Conservation (phyloP, 2,329 filamentous ascomycete species). For the Colletotrichum sp. region DNA sequence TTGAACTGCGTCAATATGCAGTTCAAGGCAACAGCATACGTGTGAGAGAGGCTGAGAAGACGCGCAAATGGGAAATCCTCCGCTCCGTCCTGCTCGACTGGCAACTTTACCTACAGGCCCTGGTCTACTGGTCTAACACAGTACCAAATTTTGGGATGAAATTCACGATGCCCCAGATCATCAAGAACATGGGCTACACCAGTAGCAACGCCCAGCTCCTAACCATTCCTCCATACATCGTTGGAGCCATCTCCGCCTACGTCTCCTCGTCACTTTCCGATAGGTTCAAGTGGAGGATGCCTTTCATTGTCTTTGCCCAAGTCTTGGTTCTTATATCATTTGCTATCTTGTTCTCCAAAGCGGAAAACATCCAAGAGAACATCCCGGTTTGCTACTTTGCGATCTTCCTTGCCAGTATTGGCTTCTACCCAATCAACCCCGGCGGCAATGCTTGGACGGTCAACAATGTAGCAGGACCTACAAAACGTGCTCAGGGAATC, state of each 20-base stretch:
- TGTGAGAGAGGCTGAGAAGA: not conserved
- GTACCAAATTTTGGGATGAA: slow-evolving; percentile 35
- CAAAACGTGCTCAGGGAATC: slow-evolving; percentile 26
- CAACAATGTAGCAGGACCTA: slow-evolving; percentile 29
- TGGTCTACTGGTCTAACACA: slow-evolving; percentile 27
- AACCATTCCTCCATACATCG: slow-evolving; percentile 25
- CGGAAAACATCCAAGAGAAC: not conserved
- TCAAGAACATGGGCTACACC: slow-evolving; percentile 36
- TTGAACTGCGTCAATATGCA: slow-evolving; percentile 34
- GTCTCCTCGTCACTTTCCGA: slow-evolving; percentile 69
- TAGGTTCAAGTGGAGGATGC: slow-evolving; percentile 64
- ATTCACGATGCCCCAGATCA: slow-evolving; percentile 40
- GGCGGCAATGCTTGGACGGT: slow-evolving; percentile 19
- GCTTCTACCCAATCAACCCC: slow-evolving; percentile 21
- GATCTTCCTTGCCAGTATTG: slow-evolving; percentile 12
- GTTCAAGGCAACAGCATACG: slow-evolving; percentile 24
- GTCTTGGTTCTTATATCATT: slow-evolving; percentile 9
- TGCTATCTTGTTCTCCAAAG: slow-evolving; percentile 6
- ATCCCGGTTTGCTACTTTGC: slow-evolving; percentile 7
- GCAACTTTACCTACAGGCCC: slow-evolving; percentile 38
- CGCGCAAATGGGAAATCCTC: slow-evolving; percentile 27
- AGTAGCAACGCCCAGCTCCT: slow-evolving; percentile 31
- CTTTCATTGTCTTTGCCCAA: slow-evolving; percentile 30
- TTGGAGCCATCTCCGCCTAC: slow-evolving; percentile 53
- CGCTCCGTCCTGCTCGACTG: slow-evolving; percentile 30